phyloP scores from a whole-genome alignment of 2,329 filamentous ascomycete species.

The Fusarium redolens region DNA sequence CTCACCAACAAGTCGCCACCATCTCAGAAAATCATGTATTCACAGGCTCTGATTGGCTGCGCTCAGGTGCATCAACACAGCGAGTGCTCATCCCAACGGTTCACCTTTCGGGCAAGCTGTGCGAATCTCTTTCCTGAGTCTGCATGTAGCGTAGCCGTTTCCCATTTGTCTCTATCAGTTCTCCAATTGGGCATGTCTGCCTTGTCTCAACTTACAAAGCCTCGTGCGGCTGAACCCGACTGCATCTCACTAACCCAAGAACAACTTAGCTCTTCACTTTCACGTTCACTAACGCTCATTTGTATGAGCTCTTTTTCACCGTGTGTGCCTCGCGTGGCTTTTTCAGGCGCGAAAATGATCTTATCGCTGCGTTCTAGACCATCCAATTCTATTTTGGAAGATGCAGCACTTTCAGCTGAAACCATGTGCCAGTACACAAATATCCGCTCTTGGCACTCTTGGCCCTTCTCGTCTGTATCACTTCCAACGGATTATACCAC shows the following conservation, averaged over 20 bases:
- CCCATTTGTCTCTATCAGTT: rapidly evolving
- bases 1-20: no score
- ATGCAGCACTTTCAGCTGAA: background rate
- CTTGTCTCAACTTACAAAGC: background rate
- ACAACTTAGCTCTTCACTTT: background rate
- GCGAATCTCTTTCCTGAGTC: rapidly evolving
- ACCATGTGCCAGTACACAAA: background rate
- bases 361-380: background rate
- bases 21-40: no score
- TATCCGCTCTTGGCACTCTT: slow-evolving; percentile 2
- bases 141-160: background rate
- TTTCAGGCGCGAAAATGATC: background rate
- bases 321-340: slow-evolving; percentile 26
- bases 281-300: background rate
- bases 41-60: background rate
- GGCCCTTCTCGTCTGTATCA: background rate
- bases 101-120: background rate
- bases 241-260: slow-evolving; percentile 7
- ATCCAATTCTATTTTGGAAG: background rate
- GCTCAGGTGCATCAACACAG: no score
- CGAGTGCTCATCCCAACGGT: no score
- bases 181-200: background rate
- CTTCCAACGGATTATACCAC: background rate
- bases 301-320: background rate
- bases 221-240: slow-evolving; percentile 24